phyloP scores from a whole-genome alignment of 371 early-diverging fungal species.

The Mortierella sp. region DNA sequence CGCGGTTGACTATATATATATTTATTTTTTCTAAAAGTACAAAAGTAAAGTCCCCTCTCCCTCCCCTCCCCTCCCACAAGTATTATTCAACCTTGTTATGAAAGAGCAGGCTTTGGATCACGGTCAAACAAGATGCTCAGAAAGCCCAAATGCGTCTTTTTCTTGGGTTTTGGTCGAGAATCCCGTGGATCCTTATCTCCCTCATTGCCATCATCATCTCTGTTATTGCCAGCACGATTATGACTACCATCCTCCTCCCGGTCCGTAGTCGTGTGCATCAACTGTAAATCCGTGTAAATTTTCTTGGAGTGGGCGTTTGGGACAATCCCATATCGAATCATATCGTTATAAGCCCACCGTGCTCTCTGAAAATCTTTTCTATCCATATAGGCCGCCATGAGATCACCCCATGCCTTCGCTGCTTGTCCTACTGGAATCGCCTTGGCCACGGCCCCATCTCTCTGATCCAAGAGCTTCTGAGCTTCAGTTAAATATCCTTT shows the following conservation, averaged over 20 bases:
- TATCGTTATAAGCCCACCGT: conserved; percentile 46
- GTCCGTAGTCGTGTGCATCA: conserved; percentile 28
- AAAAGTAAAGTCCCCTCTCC: no score
- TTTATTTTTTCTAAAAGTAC: no score
- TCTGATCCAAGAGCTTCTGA: conserved; percentile 27
- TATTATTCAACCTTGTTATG: conserved; percentile 1
- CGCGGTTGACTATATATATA: no score
- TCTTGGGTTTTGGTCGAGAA: neutral
- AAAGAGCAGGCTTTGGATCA: conserved; percentile 24
- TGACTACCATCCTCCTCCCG: neutral
- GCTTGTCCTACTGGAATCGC: conserved; percentile 7
- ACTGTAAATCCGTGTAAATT: conserved; percentile 33
- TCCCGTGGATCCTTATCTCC: no score
- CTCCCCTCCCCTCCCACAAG: no score
- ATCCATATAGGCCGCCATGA: conserved; percentile 37
- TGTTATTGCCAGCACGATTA: neutral
- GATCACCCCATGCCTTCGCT: conserved; percentile 22
- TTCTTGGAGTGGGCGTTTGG: conserved; percentile 32
- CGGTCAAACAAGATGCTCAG: conserved; percentile 33
- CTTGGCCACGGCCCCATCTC: conserved; percentile 34
- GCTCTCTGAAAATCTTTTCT: conserved; percentile 37
- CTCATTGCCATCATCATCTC: neutral
- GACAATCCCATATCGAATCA: conserved; percentile 33
- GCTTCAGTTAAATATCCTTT: conserved; percentile 48
- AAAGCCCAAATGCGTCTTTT: neutral